Percentiles rank a stretch among this genome's conserved stretches.
These are phyloP conservation scores for Lactarius evosmus DNA, from an alignment of 768 basidiomycete genomes.

Conservation along the genomic window DNA sequence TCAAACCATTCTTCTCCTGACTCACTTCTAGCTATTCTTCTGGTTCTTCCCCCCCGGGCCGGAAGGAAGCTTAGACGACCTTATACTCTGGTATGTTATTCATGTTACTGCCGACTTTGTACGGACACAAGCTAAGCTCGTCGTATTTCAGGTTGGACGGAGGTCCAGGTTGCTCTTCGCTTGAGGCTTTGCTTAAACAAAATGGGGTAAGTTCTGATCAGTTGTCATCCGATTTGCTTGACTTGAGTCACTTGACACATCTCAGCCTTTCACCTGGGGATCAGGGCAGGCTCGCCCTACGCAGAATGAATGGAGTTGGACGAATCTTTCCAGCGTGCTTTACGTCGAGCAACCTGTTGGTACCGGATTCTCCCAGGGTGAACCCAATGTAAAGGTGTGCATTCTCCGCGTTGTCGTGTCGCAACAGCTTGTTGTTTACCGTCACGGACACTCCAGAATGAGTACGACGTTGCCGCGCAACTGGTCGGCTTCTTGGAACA, in stretches of 20 bases:
- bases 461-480: constrained; percentile 56
- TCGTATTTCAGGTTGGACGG: constrained; percentile 60
- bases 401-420: neutral
- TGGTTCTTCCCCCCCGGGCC: constrained; percentile 84
- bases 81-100: constrained; percentile 65
- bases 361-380: constrained; percentile 72
- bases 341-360: constrained; percentile 81
- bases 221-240: neutral
- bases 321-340: constrained; percentile 69
- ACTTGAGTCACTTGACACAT: neutral
- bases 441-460: constrained; percentile 36
- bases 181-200: constrained; percentile 70
- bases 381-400: constrained; percentile 49
- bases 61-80: constrained; percentile 63
- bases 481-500: constrained; percentile 65
- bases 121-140: no score
- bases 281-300: constrained; percentile 62
- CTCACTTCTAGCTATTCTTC: constrained; percentile 60
- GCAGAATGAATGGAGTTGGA: constrained; percentile 70
- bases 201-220: constrained; percentile 54
- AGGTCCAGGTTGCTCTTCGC: constrained; percentile 75
- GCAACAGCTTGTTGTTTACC: neutral
- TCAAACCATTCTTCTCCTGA: neutral
- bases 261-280: constrained; percentile 65
- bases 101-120: neutral